These are phyloP conservation scores for Grigorovia transvaalensis DNA, from an alignment of 805 yeast genomes.

Conservation along the genomic window DNA sequence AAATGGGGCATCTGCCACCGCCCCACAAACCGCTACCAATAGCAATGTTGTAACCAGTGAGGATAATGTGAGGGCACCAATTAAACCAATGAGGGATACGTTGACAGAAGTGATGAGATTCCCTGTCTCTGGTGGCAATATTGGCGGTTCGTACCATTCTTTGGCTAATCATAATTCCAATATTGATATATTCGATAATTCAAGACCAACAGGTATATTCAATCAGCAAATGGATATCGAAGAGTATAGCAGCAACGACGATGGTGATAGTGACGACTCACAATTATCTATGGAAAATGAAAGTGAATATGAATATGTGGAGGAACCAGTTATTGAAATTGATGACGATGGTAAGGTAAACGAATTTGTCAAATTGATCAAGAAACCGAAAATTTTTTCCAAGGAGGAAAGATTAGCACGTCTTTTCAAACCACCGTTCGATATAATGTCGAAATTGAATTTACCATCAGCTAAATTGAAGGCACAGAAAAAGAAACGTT, in stretches of 20 bases:
- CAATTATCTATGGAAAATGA: slow-evolving; percentile 31
- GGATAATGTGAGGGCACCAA: slow-evolving; percentile 61
- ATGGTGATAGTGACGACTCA: slow-evolving; percentile 22
- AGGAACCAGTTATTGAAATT: slow-evolving; percentile 24
- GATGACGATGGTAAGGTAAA: slow-evolving; percentile 31
- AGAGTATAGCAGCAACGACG: not conserved
- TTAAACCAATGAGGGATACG: slow-evolving; percentile 59
- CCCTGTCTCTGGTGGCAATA: slow-evolving; percentile 29
- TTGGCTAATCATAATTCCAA: slow-evolving; percentile 3
- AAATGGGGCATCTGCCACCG: slow-evolving; percentile 28
- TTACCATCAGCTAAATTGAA: slow-evolving; percentile 62
- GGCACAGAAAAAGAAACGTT: slow-evolving; percentile 50
- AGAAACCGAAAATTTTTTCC: slow-evolving; percentile 16
- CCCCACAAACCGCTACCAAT: slow-evolving; percentile 12
- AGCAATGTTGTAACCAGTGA: slow-evolving; percentile 42
- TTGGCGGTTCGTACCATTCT: slow-evolving; percentile 29
- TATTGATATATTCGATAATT: slow-evolving; percentile 27
- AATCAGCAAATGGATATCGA: slow-evolving; percentile 27
- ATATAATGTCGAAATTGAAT: slow-evolving; percentile 56
- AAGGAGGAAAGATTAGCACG: slow-evolving; percentile 55
- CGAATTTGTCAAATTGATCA: slow-evolving; percentile 23
- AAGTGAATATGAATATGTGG: slow-evolving; percentile 25
- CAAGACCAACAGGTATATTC: slow-evolving; percentile 28
- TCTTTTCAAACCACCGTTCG: slow-evolving; percentile 90
- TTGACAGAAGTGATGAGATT: slow-evolving; percentile 36